Base-by-base conservation (phyloP, 176 grass and related monocot genomes). In the Aechmea fasciata region DNA sequence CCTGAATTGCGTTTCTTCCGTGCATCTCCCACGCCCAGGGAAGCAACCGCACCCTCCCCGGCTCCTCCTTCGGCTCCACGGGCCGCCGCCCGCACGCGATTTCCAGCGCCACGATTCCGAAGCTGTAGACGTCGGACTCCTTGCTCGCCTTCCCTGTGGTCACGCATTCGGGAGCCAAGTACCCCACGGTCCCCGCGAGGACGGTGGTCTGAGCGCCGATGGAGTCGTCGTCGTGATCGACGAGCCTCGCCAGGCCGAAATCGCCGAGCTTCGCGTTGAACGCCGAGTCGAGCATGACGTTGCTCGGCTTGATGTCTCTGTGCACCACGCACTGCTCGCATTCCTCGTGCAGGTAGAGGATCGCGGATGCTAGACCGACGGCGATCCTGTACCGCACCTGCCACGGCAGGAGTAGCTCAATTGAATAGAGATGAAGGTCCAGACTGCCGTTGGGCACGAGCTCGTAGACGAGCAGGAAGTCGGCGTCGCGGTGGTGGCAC, bases 381-480 rank as follows among this genome's bases (percentile, higher is more conserved):
- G 84, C 78, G 48, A 87, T 68, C 75, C 85, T 91, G 75, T 84
- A 84, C 69, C 82, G 67, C 53, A 65, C 12, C 41, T 78, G 29
- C 88, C 82, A 87, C 25, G 49, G 11, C 15, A 91, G 54, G 0
- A 84, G 9, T 53, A 47, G 51, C 48, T 80, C 71, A 0, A 54
- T 51, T 18, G 64, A 79, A 54, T 91, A 87, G 66, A 87, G 88
- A 6, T 84, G 77, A 0, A 71, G 23, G 23, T 91, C 85, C 8
- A 87, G 70, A 67, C 82, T 91, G 53, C 88, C 83, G 63, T 91
- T 91, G 3, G 88, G 81, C 88, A 91, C 87, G 69, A 91, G 84
- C 51, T 77, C 65, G 52, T 77, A 77, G 26, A 69, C 52, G 17
- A 61, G 13, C 17, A 61, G 17, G 3, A 77, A 65, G 65, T 87